These are phyloP conservation scores for Dothistroma septosporum DNA, from an alignment of 2,329 filamentous ascomycete species.

Conservation along the genomic window DNA sequence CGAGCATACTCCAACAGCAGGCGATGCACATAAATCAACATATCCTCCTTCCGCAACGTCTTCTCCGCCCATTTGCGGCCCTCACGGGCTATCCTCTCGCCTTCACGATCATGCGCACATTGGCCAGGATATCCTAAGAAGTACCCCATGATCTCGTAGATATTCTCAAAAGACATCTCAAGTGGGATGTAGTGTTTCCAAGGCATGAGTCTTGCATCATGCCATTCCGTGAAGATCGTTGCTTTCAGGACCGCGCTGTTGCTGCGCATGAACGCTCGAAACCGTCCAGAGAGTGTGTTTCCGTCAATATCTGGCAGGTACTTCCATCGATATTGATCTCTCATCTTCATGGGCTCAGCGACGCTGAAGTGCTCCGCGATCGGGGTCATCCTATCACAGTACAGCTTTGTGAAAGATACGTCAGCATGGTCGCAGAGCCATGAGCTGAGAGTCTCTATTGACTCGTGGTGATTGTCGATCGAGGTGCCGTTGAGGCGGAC, in stretches of 20 bases:
- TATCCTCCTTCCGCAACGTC: conserved; percentile 66
- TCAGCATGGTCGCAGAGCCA: not conserved
- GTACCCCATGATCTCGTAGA: conserved; percentile 70
- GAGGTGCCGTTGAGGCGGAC: conserved; percentile 64
- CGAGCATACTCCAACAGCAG: conserved; percentile 73
- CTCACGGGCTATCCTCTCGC: conserved; percentile 61
- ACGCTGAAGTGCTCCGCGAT: not conserved
- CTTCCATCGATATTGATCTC: conserved; percentile 53
- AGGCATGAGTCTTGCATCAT: conserved; percentile 62
- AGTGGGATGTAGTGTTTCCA: conserved; percentile 82
- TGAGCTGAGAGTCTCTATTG: not conserved
- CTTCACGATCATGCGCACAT: conserved; percentile 41
- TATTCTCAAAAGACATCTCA: conserved; percentile 68
- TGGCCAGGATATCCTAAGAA: conserved; percentile 5
- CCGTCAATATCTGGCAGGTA: conserved; percentile 75
- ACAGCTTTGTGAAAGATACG: not conserved
- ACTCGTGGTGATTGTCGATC: conserved; percentile 18
- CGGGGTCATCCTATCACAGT: not conserved
- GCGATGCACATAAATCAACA: conserved; percentile 76
- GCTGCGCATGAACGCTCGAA: conserved; percentile 58
- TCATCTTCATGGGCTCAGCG: conserved; percentile 26
- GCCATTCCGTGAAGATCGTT: conserved; percentile 78
- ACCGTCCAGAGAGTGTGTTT: conserved; percentile 45
- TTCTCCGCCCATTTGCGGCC: conserved; percentile 62
- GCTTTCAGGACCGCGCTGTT: conserved; percentile 71